These are phyloP conservation scores for Flagelloscypha sp. DNA, from an alignment of 768 basidiomycete genomes.

Conservation along the genomic window DNA sequence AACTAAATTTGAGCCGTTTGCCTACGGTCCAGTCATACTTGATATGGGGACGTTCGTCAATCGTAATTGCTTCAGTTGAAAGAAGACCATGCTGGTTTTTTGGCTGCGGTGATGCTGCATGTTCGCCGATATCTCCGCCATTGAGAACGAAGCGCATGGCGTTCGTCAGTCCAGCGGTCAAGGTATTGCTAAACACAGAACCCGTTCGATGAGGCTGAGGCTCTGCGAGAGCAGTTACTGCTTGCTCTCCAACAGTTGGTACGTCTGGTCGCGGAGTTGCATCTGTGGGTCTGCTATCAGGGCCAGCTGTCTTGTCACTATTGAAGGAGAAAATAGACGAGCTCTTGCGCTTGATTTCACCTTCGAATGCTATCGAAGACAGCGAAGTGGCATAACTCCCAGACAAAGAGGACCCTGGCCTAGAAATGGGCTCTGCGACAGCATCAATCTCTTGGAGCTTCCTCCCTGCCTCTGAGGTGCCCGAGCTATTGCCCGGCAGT, in stretches of 20 bases:
- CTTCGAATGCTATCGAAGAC: no score
- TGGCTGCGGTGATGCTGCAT: no score
- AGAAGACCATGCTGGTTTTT: slow-evolving; percentile 46
- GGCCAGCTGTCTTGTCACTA: slow-evolving; percentile 30
- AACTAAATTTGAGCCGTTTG: slow-evolving; percentile 66
- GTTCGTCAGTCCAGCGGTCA: slow-evolving; percentile 45
- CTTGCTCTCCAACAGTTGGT: background rate
- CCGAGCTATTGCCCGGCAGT: no score
- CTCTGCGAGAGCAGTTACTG: no score
- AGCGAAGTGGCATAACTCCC: slow-evolving; percentile 9
- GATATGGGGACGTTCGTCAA: slow-evolving; percentile 73
- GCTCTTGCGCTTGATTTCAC: slow-evolving; percentile 29
- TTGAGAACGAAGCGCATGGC: slow-evolving; percentile 55
- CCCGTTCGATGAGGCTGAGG: no score
- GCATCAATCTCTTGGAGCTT: slow-evolving; percentile 38
- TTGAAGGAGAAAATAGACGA: slow-evolving; percentile 32
- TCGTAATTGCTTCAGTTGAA: slow-evolving; percentile 25
- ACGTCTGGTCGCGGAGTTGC: slow-evolving; percentile 8
- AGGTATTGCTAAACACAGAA: slow-evolving; percentile 35
- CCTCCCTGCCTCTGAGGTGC: slow-evolving; percentile 31
- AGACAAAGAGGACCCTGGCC: slow-evolving; percentile 20
- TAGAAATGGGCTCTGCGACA: slow-evolving; percentile 14
- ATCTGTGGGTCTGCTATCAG: slow-evolving; percentile 2
- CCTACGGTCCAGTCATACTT: slow-evolving; percentile 78
- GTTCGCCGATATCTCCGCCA: slow-evolving; percentile 21